These are phyloP conservation scores for Pelargonium citronellum DNA, from an alignment of 441 rosid genomes.

Conservation along the genomic window DNA sequence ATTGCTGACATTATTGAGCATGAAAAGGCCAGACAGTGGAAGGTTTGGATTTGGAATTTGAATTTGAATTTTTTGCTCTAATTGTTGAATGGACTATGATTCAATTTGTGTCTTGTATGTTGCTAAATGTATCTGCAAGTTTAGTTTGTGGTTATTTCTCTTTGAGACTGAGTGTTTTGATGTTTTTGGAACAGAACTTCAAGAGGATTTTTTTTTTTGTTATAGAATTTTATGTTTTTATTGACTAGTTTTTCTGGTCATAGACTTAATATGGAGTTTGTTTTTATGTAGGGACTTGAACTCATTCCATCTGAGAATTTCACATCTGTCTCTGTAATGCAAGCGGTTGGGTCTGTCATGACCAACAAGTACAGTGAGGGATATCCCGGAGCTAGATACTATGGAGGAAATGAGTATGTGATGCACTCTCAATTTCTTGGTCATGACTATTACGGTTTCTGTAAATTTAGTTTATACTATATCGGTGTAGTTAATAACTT, in stretches of 20 bases:
- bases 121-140: background rate
- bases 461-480: background rate
- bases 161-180: background rate
- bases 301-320: slow-evolving; percentile 93
- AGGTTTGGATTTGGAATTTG: slow-evolving; percentile 34
- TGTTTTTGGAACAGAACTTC: background rate
- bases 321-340: slow-evolving; percentile 89
- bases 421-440: slow-evolving; percentile 12
- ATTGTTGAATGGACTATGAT: background rate
- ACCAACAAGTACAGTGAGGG: slow-evolving; percentile 98
- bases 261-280: background rate
- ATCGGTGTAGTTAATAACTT: background rate
- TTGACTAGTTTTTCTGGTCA: background rate
- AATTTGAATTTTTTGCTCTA: background rate
- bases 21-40: slow-evolving; percentile 99
- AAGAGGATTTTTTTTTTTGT: background rate
- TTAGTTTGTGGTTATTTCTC: slow-evolving; percentile 1
- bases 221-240: background rate
- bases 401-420: slow-evolving; percentile 89
- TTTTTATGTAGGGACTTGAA: slow-evolving; percentile 56
- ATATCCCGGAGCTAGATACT: slow-evolving; percentile 93
- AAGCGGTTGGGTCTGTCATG: slow-evolving; percentile 87
- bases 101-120: background rate
- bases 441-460: slow-evolving; percentile 11
- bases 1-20: slow-evolving; percentile 91